A percentile compares a stretch with the other conserved stretches of the same genome.
Evolutionary conservation across 257 asterid species (phyloP).

Genomic region (Datura wrightii): DNA sequence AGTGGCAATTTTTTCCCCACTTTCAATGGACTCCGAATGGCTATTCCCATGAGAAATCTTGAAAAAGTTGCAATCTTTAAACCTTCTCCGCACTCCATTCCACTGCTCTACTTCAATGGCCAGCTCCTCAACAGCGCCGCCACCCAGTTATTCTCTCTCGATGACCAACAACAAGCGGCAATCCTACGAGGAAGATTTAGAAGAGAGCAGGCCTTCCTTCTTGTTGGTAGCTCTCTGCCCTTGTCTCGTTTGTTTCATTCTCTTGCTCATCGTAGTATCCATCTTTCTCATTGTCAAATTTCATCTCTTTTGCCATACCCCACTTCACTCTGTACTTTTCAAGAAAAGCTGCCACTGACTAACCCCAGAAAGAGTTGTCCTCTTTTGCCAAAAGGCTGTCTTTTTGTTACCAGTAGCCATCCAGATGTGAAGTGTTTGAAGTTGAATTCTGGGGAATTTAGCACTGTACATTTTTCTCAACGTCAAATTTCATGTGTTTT

Average conservation of each 20-base stretch:
- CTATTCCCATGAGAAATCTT: constrained; percentile 39
- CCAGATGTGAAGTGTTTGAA: constrained; percentile 16
- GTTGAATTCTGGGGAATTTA: background rate
- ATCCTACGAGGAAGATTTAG: constrained; percentile 50
- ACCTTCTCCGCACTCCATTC: constrained; percentile 12
- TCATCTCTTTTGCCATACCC: constrained; percentile 83
- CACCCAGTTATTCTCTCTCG: constrained; percentile 26
- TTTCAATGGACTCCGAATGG: constrained; percentile 51
- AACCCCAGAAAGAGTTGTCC: background rate
- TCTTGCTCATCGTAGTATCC: constrained; percentile 52
- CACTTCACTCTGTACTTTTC: constrained; percentile 69
- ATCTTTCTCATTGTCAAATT: constrained; percentile 64
- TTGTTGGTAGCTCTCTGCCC: constrained; percentile 83
- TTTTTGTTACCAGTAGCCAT: background rate
- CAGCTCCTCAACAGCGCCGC: constrained; percentile 46
- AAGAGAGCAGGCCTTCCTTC: constrained; percentile 46
- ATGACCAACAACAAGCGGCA: constrained; percentile 41
- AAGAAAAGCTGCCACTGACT: constrained; percentile 58
- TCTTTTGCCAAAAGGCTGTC: constrained; percentile 15
- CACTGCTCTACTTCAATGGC: constrained; percentile 51
- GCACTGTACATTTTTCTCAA: constrained; percentile 49
- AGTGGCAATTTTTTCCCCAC: background rate
- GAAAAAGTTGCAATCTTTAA: constrained; percentile 34
- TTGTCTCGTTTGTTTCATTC: constrained; percentile 65
- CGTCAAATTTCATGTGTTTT: constrained; percentile 38